phyloP scores from a whole-genome alignment of 2,329 filamentous ascomycete species.

The Fusarium secorum region DNA sequence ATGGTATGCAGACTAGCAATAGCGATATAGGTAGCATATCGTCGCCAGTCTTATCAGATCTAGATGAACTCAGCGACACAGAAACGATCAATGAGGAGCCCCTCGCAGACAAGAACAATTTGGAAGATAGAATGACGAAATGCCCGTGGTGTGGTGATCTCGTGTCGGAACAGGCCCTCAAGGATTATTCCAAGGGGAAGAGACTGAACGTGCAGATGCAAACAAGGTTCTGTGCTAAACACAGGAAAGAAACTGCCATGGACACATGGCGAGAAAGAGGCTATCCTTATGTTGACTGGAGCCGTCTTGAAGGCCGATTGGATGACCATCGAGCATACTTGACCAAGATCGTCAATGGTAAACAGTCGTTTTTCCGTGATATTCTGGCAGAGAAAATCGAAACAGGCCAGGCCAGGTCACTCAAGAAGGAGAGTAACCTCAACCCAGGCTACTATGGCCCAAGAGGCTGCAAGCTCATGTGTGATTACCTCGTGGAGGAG shows the following conservation, averaged over 20 bases:
- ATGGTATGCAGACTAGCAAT: background rate
- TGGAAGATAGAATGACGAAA: conserved; percentile 38
- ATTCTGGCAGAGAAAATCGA: conserved; percentile 63
- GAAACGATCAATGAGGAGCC: conserved; percentile 2
- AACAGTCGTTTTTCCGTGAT: conserved; percentile 67
- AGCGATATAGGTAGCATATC: background rate
- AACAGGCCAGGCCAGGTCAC: conserved; percentile 63
- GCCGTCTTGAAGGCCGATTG: conserved; percentile 65
- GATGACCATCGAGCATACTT: conserved; percentile 63
- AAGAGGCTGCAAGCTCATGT: conserved; percentile 75
- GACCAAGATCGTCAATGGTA: conserved; percentile 66
- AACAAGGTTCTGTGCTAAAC: conserved; percentile 68
- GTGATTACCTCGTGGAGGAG: conserved; percentile 68
- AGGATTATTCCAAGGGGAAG: conserved; percentile 57
- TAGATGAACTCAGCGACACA: conserved; percentile 18
- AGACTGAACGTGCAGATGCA: conserved; percentile 66
- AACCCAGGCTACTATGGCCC: conserved; percentile 86
- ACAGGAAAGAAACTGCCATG: conserved; percentile 64
- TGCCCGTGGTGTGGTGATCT: conserved; percentile 74
- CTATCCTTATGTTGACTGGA: conserved; percentile 79
- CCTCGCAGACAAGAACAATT: conserved; percentile 2
- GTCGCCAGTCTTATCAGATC: conserved; percentile 24
- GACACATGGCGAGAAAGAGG: conserved; percentile 58
- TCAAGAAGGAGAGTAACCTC: conserved; percentile 66
- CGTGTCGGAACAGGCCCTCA: conserved; percentile 64